Evolutionary conservation across 768 basidiomycete species (phyloP), one percentile per base, ranked within the genome.

Genomic region (Gloeopeniophorella convolvens): DNA sequence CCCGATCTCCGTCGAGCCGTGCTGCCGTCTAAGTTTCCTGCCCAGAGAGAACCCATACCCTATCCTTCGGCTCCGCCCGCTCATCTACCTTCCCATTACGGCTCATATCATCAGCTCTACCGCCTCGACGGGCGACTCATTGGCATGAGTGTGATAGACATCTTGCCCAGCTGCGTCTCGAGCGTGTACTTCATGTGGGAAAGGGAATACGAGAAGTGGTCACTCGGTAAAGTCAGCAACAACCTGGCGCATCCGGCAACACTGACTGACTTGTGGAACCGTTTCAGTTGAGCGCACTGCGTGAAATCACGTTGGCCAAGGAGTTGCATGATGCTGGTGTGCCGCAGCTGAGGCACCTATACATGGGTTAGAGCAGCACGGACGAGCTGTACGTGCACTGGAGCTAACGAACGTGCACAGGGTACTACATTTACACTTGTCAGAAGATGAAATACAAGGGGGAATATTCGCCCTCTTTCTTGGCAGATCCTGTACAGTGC

Each of bases 381-480:
- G n/a, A n/a, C n/a, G n/a, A n/a, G n/a, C n/a, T n/a, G n/a, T n/a
- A n/a, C n/a, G n/a, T n/a, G n/a, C n/a, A n/a, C n/a, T n/a, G n/a
- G n/a, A n/a, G n/a, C n/a, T n/a, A n/a, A n/a, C n/a, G n/a, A n/a
- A n/a, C n/a, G n/a, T n/a, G 7, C 13, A 11, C 59, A 96, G 94
- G 94, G 6, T 97, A 81, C 65, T 98, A 97, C 65, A 86, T 98
- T 32, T 78, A 96, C 59, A 81, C 87, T 2, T 97, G 94, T 62
- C 78, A 71, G 43, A 99, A 99, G 67, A 98, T 98, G 96, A 75
- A 75, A 48, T 98, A 99, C 68, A 99, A 99, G 62, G 93, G 83
- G 24, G 92, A 96, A 48, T 99, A 94, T 58, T 65, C 73, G 0
- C 95, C 95, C 0, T 96, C 94, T 3, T 90, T 79, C 56, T 74